phyloP scores from a whole-genome alignment of 176 grass and related monocot species.

The Cenchrus purpureus region DNA sequence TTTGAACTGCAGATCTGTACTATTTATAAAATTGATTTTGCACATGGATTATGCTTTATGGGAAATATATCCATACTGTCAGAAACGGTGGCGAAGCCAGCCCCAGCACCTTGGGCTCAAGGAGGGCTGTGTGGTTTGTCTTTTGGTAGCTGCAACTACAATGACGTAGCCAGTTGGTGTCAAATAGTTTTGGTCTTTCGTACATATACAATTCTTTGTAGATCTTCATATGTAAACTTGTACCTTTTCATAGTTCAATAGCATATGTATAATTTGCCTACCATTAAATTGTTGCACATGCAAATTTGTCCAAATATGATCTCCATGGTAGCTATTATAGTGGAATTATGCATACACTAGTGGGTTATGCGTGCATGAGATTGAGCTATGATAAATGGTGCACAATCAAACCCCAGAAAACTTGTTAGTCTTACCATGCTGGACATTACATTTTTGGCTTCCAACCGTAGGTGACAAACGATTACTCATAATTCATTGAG shows the following conservation, averaged over 20 bases:
- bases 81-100: background rate
- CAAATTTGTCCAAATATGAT: slow-evolving; percentile 15
- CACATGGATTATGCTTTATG: background rate
- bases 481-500: slow-evolving; percentile 5
- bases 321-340: too few relatives aligned
- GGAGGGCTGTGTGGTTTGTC: background rate
- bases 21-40: background rate
- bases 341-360: background rate
- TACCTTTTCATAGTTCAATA: slow-evolving; percentile 9
- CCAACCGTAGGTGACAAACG: slow-evolving; percentile 9
- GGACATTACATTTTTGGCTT: slow-evolving; percentile 15
- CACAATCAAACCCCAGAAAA: background rate
- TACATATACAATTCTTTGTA: slow-evolving; percentile 11
- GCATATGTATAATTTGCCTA: background rate
- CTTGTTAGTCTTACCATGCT: slow-evolving; percentile 23
- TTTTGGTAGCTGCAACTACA: slow-evolving; percentile 13
- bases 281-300: background rate
- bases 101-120: too few relatives aligned
- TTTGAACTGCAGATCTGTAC: slow-evolving; percentile 17
- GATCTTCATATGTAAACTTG: slow-evolving; percentile 3
- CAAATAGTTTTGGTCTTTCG: slow-evolving; percentile 22
- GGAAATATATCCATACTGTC: background rate
- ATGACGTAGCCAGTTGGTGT: background rate
- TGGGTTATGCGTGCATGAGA: slow-evolving; percentile 22
- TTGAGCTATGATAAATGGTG: background rate